Conservation (phyloP, 805 yeast species). For the Cyberlindnera sargentensis region DNA sequence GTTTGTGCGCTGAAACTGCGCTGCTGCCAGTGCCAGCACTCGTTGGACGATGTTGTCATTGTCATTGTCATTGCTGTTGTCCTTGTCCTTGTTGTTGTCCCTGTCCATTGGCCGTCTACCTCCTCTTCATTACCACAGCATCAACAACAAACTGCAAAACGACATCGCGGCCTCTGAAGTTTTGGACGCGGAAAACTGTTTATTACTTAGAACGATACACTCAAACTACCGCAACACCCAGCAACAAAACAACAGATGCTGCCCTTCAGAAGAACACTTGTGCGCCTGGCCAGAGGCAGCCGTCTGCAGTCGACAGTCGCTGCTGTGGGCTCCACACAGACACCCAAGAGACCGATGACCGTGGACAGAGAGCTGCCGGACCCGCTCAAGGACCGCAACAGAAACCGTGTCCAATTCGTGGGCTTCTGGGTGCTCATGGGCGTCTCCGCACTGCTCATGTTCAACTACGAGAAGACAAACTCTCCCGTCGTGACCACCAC, state of each 20-base stretch:
- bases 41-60: conserved; percentile 4
- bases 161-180: too few relatives aligned
- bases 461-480: conserved; percentile 88
- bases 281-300: too few relatives aligned
- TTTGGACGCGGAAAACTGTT: too few relatives aligned
- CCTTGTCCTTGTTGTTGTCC: not conserved
- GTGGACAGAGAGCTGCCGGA: conserved; percentile 79
- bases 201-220: too few relatives aligned
- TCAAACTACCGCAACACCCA: too few relatives aligned
- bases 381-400: conserved; percentile 50
- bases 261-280: not conserved
- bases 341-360: conserved; percentile 12
- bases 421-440: conserved; percentile 49
- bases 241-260: not conserved
- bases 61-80: not conserved
- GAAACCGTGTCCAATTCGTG: conserved; percentile 47
- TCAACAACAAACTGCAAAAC: too few relatives aligned
- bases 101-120: too few relatives aligned
- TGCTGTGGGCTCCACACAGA: too few relatives aligned
- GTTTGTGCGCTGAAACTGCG: conserved; percentile 10
- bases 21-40: conserved; percentile 11
- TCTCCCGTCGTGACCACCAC: conserved; percentile 88
- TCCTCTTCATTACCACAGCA: too few relatives aligned
- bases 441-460: conserved; percentile 53
- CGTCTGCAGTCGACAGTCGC: not conserved